Percentiles rank a stretch among this genome's conserved stretches.
These are phyloP conservation scores for Saccharomyces mikatae DNA, from an alignment of 805 yeast genomes.

Conservation along the genomic window DNA sequence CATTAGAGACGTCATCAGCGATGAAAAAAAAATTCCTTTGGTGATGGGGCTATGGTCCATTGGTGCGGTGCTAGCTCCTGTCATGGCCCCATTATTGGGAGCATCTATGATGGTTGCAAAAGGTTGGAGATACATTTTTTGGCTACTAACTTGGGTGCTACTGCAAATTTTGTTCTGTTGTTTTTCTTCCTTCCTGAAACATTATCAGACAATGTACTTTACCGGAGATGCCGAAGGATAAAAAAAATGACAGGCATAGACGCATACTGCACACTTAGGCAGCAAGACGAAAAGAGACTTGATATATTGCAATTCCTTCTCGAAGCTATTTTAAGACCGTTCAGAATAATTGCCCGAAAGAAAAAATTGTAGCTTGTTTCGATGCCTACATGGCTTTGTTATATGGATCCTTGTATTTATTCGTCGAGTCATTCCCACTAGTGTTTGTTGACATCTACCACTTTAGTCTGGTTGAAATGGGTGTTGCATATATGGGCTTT, in stretches of 20 bases:
- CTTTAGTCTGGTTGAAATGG: conserved; percentile 39
- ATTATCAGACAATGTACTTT: conserved; percentile 48
- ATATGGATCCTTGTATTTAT: conserved; percentile 56
- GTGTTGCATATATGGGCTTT: conserved; percentile 36
- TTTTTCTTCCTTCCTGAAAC: conserved; percentile 51
- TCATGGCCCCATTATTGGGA: conserved; percentile 55
- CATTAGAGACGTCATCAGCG: conserved; percentile 38
- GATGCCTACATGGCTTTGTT: conserved; percentile 52
- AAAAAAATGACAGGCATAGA: conserved; percentile 46
- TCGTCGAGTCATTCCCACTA: conserved; percentile 56
- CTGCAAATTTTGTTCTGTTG: conserved; percentile 35
- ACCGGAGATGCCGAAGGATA: conserved; percentile 45
- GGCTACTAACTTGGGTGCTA: conserved; percentile 52
- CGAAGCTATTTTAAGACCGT: conserved; percentile 45
- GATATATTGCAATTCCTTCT: conserved; percentile 37
- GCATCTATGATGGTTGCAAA: conserved; percentile 51
- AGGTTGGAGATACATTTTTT: conserved; percentile 69
- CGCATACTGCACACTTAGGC: conserved; percentile 41
- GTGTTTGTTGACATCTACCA: conserved; percentile 32
- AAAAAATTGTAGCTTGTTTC: conserved; percentile 50
- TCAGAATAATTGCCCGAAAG: conserved; percentile 34
- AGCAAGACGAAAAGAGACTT: conserved; percentile 42
- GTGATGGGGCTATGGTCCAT: conserved; percentile 64
- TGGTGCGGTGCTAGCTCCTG: conserved; percentile 67
- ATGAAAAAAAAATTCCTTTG: conserved; percentile 33